phyloP scores from a whole-genome alignment of 495 filamentous ascomycete species.

The Durotheca rogersii region DNA sequence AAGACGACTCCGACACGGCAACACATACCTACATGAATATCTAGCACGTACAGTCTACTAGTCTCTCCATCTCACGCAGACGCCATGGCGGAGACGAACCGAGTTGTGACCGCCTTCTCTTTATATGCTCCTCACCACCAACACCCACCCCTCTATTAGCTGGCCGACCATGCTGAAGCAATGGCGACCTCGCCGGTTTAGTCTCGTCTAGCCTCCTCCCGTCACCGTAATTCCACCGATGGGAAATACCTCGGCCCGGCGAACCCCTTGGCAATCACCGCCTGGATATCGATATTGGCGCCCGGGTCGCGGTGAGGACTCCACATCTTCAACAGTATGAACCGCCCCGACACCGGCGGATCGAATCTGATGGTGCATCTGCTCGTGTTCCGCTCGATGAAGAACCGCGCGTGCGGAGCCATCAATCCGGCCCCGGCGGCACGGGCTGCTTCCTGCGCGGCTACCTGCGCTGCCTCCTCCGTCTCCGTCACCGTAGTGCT shows the following conservation, averaged over 20 bases:
- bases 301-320: conserved; percentile 57
- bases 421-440: conserved; percentile 58
- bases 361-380: conserved; percentile 87
- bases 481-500: conserved; percentile 49
- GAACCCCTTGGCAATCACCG: conserved; percentile 74
- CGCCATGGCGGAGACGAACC: too few relatives aligned
- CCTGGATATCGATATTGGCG: conserved; percentile 84
- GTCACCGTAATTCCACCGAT: conserved; percentile 48
- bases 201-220: background rate
- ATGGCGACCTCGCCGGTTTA: background rate
- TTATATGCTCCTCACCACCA: too few relatives aligned
- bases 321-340: conserved; percentile 85
- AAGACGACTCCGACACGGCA: too few relatives aligned
- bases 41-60: too few relatives aligned
- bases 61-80: too few relatives aligned
- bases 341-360: conserved; percentile 79
- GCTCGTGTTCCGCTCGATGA: conserved; percentile 75
- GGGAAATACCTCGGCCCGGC: conserved; percentile 82
- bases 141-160: background rate
- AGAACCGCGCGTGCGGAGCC: conserved; percentile 73
- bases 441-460: conserved; percentile 56
- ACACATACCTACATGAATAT: too few relatives aligned
- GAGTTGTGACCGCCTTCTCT: too few relatives aligned
- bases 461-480: conserved; percentile 53
- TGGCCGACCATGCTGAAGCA: background rate